Conservation (phyloP, 164 flowering plant genomes). For the Tetracentron sinense region DNA sequence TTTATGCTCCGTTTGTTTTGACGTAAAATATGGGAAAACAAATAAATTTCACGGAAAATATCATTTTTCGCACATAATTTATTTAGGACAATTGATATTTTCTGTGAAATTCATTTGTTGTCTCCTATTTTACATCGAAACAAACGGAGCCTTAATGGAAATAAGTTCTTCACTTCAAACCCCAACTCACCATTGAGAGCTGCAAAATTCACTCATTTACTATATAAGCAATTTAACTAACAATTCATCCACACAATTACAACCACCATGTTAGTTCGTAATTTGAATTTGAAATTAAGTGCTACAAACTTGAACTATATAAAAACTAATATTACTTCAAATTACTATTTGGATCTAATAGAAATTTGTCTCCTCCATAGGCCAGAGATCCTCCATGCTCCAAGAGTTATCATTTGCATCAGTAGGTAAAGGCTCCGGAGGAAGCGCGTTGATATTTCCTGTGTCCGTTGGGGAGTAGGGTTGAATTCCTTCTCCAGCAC, state of each 20-base stretch:
- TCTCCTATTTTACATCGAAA: too few relatives aligned
- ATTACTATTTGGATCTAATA: neutral
- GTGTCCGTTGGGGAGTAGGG: conserved; percentile 31
- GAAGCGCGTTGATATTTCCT: conserved; percentile 23
- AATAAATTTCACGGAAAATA: too few relatives aligned
- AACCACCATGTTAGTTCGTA: neutral
- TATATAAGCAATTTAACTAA: neutral
- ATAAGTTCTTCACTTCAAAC: too few relatives aligned
- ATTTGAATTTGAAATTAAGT: neutral
- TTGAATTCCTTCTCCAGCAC: conserved; percentile 15
- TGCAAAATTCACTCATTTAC: neutral
- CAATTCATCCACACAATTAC: neutral
- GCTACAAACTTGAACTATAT: neutral
- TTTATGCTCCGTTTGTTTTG: too few relatives aligned
- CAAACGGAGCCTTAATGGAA: too few relatives aligned
- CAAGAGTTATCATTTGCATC: conserved; percentile 44
- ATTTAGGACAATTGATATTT: too few relatives aligned
- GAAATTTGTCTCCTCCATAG: conserved; percentile 27
- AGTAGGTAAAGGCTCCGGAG: conserved; percentile 17
- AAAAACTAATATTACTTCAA: conserved; percentile 12
- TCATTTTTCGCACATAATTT: too few relatives aligned
- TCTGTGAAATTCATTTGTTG: too few relatives aligned
- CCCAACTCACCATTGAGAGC: too few relatives aligned
- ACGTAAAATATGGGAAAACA: too few relatives aligned
- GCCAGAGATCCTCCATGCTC: conserved; percentile 73